These are phyloP conservation scores for Monilinia polystroma DNA, from an alignment of 2,329 filamentous ascomycete species.

Conservation along the genomic window DNA sequence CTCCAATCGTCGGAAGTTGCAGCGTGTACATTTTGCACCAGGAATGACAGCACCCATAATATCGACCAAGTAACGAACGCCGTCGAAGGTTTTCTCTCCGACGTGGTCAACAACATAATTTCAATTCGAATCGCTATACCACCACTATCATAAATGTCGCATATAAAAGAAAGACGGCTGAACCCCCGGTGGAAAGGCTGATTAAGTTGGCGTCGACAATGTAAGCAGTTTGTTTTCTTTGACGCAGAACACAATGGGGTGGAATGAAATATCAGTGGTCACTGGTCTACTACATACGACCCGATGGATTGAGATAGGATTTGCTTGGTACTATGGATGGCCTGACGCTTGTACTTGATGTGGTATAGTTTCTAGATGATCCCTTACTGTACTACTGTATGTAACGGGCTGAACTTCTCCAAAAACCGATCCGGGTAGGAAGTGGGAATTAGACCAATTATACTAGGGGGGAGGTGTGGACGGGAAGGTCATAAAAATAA, in stretches of 20 bases:
- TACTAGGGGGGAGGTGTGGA: neutral
- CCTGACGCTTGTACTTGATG: slow-evolving; percentile 11
- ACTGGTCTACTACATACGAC: neutral
- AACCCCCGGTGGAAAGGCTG: slow-evolving; percentile 11
- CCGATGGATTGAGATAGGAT: slow-evolving; percentile 1
- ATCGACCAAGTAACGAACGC: slow-evolving; percentile 26
- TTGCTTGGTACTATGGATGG: slow-evolving; percentile 6
- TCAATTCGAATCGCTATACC: neutral
- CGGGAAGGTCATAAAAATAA: neutral
- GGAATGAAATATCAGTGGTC: slow-evolving; percentile 1
- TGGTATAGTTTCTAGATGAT: slow-evolving; percentile 11
- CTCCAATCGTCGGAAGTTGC: slow-evolving; percentile 39
- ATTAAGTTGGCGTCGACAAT: slow-evolving; percentile 12
- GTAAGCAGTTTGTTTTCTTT: slow-evolving; percentile 11
- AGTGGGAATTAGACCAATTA: neutral
- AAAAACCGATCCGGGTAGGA: neutral
- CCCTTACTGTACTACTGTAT: neutral
- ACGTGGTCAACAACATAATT: slow-evolving; percentile 24
- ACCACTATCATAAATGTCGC: slow-evolving; percentile 7
- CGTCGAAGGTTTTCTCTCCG: slow-evolving; percentile 20
- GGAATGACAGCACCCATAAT: slow-evolving; percentile 2
- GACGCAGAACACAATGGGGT: slow-evolving; percentile 14
- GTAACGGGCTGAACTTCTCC: neutral
- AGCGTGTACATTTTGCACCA: slow-evolving; percentile 20
- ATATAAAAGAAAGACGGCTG: slow-evolving; percentile 13